Percentiles rank a stretch among this genome's conserved stretches.
Conservation (phyloP, 495 filamentous ascomycete genomes). For the Aspergillus asperescens region DNA sequence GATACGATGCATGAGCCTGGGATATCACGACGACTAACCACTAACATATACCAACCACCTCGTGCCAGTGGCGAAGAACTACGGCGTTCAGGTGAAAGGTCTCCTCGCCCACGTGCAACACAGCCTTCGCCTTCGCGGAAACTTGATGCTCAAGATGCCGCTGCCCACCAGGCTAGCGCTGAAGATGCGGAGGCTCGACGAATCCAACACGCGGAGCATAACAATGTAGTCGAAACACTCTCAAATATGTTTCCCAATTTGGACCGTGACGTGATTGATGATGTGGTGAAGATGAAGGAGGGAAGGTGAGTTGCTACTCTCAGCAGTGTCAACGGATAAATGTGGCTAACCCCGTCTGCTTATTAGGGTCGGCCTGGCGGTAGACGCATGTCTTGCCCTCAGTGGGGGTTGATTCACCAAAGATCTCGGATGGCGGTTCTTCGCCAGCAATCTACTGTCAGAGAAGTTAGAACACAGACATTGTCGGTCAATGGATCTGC, state of each 20-base stretch:
- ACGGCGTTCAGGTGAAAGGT: constrained; percentile 44
- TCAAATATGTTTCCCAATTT: constrained; percentile 91
- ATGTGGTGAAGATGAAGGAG: constrained; percentile 88
- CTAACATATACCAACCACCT: constrained; percentile 50
- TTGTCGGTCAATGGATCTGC: too few species aligned
- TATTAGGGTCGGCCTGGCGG: constrained; percentile 74
- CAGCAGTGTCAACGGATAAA: not conserved
- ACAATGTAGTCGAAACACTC: constrained; percentile 84
- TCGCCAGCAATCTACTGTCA: not conserved
- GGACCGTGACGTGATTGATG: constrained; percentile 85
- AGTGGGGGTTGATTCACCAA: constrained; percentile 38
- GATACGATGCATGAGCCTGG: constrained; percentile 44
- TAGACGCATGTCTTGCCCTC: constrained; percentile 85
- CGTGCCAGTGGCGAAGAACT: constrained; percentile 38
- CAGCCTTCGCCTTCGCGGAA: constrained; percentile 28
- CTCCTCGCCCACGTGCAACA: constrained; percentile 22
- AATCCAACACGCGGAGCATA: constrained; percentile 80
- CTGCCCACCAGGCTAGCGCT: constrained; percentile 87
- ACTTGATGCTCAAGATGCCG: constrained; percentile 72
- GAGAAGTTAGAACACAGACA: too few species aligned
- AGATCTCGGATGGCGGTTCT: not conserved
- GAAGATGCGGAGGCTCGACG: constrained; percentile 85
- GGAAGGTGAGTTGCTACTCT: constrained; percentile 60
- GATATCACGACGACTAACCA: constrained; percentile 54
- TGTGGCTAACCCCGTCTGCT: constrained; percentile 13